Conservation (phyloP, 169 alveolate species). For the Plasmodium berghei region DNA sequence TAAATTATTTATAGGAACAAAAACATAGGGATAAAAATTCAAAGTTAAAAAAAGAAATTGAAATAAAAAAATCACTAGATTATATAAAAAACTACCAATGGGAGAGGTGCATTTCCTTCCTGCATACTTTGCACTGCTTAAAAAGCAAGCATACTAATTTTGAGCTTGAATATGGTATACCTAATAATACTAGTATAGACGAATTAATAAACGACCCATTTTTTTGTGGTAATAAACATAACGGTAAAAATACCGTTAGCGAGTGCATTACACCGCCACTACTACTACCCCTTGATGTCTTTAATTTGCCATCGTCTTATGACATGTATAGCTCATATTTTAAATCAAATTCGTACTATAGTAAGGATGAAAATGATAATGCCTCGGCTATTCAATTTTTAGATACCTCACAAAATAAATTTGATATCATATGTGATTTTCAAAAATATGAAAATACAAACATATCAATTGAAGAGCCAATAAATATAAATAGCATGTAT, state of each 20-base stretch:
- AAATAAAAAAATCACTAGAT: conserved; percentile 36
- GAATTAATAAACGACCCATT: conserved; percentile 20
- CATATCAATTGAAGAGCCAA: conserved; percentile 60
- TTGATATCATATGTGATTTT: conserved; percentile 52
- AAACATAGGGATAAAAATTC: conserved; percentile 64
- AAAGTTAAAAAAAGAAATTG: conserved; percentile 44
- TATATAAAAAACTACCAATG: conserved; percentile 55
- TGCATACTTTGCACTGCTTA: conserved; percentile 21
- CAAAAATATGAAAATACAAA: conserved; percentile 43
- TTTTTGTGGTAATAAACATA: conserved; percentile 14
- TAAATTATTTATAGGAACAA: conserved; percentile 30
- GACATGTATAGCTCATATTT: conserved; percentile 60
- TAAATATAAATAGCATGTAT: conserved; percentile 51
- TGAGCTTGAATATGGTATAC: conserved; percentile 10
- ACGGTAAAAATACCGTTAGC: neutral
- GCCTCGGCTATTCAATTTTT: conserved; percentile 33
- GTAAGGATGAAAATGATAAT: conserved; percentile 45
- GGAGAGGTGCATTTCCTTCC: conserved; percentile 62
- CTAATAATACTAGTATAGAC: conserved; percentile 1
- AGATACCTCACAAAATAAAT: conserved; percentile 42
- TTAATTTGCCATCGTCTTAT: conserved; percentile 64
- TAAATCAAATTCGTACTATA: conserved; percentile 39
- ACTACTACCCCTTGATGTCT: conserved; percentile 39
- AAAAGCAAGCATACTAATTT: conserved; percentile 15
- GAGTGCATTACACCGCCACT: conserved; percentile 1